Evolutionary conservation across 768 basidiomycete species (phyloP), one percentile per base, ranked within the genome.

Genomic region (Sarcomyxa edulis): DNA sequence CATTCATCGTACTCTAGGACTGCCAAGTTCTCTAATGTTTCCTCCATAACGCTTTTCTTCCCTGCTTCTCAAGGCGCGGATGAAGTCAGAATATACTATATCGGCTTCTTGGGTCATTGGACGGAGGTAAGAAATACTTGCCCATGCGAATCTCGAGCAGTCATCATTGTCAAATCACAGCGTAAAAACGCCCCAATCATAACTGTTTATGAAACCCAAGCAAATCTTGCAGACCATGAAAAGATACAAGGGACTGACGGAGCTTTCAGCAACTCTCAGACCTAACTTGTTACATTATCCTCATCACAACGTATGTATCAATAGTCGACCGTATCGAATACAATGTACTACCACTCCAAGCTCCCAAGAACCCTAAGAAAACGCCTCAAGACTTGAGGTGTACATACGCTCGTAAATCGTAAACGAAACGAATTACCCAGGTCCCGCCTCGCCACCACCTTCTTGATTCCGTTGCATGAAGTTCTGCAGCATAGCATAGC

Each of bases 61-160:
- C 89, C 91, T 3, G 70, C 72, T 2, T 77, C 83, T 2, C 86
- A 84, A 54, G 89, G 88, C 22, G 86, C 84, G 8, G 84, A 90
- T 10, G 77, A 75, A 0, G 78, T 76, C 0, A 71, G 79, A 19
- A 64, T 95, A 7, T 94, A 88, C 52, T 95, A 92, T 51, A 54
- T 95, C 18, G 91, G 92, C 10, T 82, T 95, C 52, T 65, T 89
- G 12, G 93, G 93, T 2, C 73, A 77, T 23, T 90, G 84, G 82
- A 76, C 72, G 33, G 77, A 88, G 69, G 87, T 84, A 55, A n/a
- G 60, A 23, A 15, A 32, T 25, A 20, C 29, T 6, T 31, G n/a
- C 15, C 27, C n/a, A 3, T 12, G n/a, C n/a, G n/a, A n/a, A n/a
- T n/a, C n/a, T n/a, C 7, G 5, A 27, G 3, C 30, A 21, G 20